phyloP scores from a whole-genome alignment of 2,329 filamentous ascomycete genomes.

The Trichoderma asperellum region DNA sequence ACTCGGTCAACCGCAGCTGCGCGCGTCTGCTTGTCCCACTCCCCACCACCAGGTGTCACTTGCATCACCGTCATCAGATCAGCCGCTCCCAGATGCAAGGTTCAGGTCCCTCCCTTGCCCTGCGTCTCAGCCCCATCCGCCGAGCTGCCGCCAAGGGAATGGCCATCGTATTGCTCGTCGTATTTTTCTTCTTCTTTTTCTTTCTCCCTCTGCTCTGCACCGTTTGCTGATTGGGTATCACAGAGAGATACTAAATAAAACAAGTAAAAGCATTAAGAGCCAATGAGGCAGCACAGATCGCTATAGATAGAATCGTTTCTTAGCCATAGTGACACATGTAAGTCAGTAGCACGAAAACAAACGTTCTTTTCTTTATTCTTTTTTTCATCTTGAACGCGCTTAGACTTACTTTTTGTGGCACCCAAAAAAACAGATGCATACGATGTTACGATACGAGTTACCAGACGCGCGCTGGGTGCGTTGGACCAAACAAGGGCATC shows the following conservation, averaged over 20 bases:
- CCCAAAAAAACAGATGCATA: not conserved
- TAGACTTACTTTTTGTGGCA: not conserved
- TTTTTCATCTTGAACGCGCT: too few relatives aligned
- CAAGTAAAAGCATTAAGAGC: too few relatives aligned
- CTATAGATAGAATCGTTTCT: too few relatives aligned
- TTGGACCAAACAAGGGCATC: not conserved
- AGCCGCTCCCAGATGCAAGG: conserved; percentile 1
- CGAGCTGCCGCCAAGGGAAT: not conserved
- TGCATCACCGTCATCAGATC: conserved; percentile 1
- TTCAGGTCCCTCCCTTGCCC: not conserved
- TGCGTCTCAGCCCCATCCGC: not conserved
- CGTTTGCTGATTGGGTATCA: not conserved
- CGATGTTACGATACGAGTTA: not conserved
- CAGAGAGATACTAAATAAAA: not conserved
- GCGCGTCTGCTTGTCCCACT: not conserved
- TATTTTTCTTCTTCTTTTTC: not conserved
- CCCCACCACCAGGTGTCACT: conserved; percentile 2
- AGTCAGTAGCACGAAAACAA: too few relatives aligned
- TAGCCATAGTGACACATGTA: too few relatives aligned
- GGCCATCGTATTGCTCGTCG: not conserved
- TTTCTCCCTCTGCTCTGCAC: not conserved
- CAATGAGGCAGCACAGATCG: too few relatives aligned
- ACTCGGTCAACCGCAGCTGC: not conserved
- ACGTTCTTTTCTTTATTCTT: too few relatives aligned
- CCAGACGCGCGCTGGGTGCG: not conserved